Conservation (phyloP, 1,284 basidiomycete genomes). For the Vanrija humicola region DNA sequence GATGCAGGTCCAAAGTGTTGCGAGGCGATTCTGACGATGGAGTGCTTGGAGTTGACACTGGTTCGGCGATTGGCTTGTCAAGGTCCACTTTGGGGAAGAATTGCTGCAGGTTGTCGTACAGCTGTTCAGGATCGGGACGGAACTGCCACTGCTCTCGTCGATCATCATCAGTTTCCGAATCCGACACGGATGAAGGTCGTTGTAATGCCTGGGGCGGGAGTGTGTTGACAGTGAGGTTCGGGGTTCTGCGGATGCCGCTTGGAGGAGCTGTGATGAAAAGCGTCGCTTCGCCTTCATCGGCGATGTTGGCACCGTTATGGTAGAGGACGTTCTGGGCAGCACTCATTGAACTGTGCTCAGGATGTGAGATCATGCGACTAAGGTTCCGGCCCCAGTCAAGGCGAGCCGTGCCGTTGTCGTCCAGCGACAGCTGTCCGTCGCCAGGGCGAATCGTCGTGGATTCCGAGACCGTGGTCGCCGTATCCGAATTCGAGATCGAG, state of each 20-base stretch:
- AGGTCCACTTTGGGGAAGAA: conserved; percentile 97
- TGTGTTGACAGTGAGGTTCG: conserved; percentile 35
- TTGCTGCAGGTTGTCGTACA: conserved; percentile 87
- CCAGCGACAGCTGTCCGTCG: conserved; percentile 10
- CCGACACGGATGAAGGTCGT: neutral
- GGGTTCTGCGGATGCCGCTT: conserved; percentile 17
- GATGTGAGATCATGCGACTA: no score
- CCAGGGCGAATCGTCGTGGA: conserved; percentile 26
- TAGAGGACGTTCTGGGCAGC: no score
- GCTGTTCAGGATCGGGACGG: conserved; percentile 86
- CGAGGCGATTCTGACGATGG: conserved; percentile 38
- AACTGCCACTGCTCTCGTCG: conserved; percentile 7
- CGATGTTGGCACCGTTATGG: neutral
- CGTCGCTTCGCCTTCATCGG: conserved; percentile 36
- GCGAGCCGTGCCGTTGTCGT: conserved; percentile 1
- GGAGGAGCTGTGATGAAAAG: conserved; percentile 23
- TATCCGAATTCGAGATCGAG: neutral
- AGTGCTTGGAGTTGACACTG: conserved; percentile 61
- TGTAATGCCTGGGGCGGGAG: neutral
- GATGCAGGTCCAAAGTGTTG: conserved; percentile 7
- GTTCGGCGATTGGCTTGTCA: conserved; percentile 89
- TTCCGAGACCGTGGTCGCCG: conserved; percentile 29
- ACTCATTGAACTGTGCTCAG: no score
- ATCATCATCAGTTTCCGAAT: neutral
- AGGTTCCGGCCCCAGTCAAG: no score